Evolutionary conservation across 768 basidiomycete genomes (phyloP), one percentile per base, ranked within the genome.

Genomic region (Pholiota molesta): DNA sequence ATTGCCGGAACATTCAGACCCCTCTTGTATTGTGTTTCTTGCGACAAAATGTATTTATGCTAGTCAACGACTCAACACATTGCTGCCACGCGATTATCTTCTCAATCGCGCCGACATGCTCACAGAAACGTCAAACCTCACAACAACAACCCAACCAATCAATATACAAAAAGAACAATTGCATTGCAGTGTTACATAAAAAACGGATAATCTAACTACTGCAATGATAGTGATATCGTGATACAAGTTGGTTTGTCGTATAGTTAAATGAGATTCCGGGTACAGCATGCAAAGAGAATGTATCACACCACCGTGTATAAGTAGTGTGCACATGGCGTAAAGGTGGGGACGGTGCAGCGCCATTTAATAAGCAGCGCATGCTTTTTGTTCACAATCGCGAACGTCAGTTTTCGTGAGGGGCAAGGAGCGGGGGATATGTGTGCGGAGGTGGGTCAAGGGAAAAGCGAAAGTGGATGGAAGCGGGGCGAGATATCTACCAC

Each of bases 401-500:
- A 26, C n/a, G 23, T 49, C 23, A 23, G 26, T 26, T 19, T 49
- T 49, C 2, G n/a, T 2, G 47, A 29, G 40, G 14, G 8, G 11
- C 5, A n/a, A 17, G 10, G 28, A 7, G 39, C 16, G 23, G 37
- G 19, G 39, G 13, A 29, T 7, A 8, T 8, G 16, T 33, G 9
- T 7, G 39, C 9, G 31, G 31, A 31, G 9, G 45, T n/a, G 39
- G 28, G 29, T 42, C n/a, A 14, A 26, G 16, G n/a, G 59, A 42
- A 26, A n/a, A 10, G 13, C 1, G 53, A 35, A 23, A 16, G 40
- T 31, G 16, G 26, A 31, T 10, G 39, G 54, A 14, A 23, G 9
- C 19, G 40, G 56, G 29, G 60, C 56, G 61, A 65, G 21, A 35
- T 7, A 56, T 75, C 79, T 81, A 90, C 88, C 87, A 91, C 86